Conservation (phyloP, 257 asterid genomes). For the Solanum clarkiae region DNA sequence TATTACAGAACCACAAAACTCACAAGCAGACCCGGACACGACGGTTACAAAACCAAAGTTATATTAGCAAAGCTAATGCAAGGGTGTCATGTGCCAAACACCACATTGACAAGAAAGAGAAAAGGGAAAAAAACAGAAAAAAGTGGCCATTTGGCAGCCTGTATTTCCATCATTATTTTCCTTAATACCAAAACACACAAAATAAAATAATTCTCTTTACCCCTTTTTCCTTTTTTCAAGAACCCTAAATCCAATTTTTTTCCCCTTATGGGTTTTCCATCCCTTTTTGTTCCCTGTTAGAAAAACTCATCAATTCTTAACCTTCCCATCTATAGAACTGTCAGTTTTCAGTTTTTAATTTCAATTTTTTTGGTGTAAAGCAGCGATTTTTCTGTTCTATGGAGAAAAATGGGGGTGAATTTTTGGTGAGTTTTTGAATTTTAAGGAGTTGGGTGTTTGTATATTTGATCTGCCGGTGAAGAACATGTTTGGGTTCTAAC, state of each 20-base stretch:
- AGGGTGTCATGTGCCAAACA: not conserved
- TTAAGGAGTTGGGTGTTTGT: not conserved
- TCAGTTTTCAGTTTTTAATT: not conserved
- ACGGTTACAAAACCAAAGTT: not conserved
- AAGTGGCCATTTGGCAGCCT: not conserved
- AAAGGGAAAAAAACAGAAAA: not conserved
- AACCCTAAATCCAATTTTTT: constrained; percentile 5
- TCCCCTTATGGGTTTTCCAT: not conserved
- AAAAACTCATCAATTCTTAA: not conserved
- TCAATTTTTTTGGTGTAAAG: not conserved
- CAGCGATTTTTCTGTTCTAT: no score
- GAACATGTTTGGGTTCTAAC: not conserved
- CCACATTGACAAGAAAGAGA: not conserved
- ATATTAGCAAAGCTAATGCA: not conserved
- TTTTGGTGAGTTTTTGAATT: not conserved
- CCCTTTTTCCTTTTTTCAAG: not conserved
- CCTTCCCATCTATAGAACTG: not conserved
- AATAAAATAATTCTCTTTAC: not conserved
- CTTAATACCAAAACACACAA: not conserved
- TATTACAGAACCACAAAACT: fast-evolving
- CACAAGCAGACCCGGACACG: fast-evolving
- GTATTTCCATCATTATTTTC: not conserved
- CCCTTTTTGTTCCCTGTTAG: not conserved
- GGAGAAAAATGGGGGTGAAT: not conserved
- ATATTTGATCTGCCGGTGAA: constrained; percentile 8